Conservation (phyloP, 805 yeast species). For the Kluyveromyces nonfermentans region DNA sequence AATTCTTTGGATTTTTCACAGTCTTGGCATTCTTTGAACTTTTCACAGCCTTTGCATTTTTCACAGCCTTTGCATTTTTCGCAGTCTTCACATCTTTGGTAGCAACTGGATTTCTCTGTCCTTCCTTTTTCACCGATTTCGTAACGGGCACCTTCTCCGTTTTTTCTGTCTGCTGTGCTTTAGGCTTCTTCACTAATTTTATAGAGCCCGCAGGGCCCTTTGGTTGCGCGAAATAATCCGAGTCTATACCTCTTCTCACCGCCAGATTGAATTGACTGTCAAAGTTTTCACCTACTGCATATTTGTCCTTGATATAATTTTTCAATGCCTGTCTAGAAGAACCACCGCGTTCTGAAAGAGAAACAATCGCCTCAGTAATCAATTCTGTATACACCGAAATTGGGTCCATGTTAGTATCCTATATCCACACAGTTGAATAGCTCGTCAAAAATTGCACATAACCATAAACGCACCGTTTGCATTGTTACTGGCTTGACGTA, state of each 20-base stretch:
- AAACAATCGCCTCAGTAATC: constrained; percentile 49
- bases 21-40: constrained; percentile 19
- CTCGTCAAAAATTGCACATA: not conserved
- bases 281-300: constrained; percentile 51
- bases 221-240: constrained; percentile 74
- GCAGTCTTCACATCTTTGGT: constrained; percentile 14
- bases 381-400: constrained; percentile 12
- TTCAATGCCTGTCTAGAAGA: constrained; percentile 81
- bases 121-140: constrained; percentile 1
- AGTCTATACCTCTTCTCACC: constrained; percentile 67
- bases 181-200: constrained; percentile 38
- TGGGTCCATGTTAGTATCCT: not conserved
- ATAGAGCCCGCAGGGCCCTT: constrained; percentile 86
- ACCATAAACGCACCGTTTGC: not conserved
- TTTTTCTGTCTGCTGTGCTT: constrained; percentile 23
- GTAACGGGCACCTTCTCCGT: constrained; percentile 21
- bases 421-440: not conserved
- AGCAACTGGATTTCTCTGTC: constrained; percentile 6
- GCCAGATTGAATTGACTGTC: constrained; percentile 63
- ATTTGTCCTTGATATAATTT: constrained; percentile 54
- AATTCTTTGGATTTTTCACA: constrained; percentile 22
- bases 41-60: constrained; percentile 20
- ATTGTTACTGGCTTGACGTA: not conserved
- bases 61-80: constrained; percentile 17
- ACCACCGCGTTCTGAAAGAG: constrained; percentile 74